Conservation (phyloP, 768 basidiomycete genomes). For the Boletus tylopilopsis region DNA sequence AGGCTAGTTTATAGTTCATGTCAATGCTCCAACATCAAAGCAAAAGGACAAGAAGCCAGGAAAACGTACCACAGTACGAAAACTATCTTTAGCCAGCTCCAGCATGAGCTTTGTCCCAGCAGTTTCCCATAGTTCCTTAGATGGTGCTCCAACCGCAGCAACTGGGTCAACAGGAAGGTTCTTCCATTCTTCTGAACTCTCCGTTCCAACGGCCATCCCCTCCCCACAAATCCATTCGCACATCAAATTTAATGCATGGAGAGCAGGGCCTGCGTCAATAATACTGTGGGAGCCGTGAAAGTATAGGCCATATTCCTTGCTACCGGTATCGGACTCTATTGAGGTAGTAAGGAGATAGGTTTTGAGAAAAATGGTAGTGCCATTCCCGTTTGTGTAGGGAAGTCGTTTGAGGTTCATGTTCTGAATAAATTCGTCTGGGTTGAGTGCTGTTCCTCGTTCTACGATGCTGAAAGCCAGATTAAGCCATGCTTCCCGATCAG, state of each 20-base stretch:
- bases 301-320: conserved; percentile 18
- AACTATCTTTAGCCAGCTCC: conserved; percentile 4
- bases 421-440: conserved; percentile 16
- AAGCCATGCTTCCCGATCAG: conserved; percentile 22
- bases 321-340: background rate
- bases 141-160: conserved; percentile 21
- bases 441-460: conserved; percentile 12
- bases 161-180: conserved; percentile 26
- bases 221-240: conserved; percentile 20
- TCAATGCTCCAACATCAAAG: background rate
- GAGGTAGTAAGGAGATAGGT: conserved; percentile 13
- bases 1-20: background rate
- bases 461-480: conserved; percentile 16
- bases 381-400: conserved; percentile 12
- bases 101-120: conserved; percentile 13
- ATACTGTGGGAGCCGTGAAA: conserved; percentile 22
- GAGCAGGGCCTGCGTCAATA: conserved; percentile 20
- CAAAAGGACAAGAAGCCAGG: background rate
- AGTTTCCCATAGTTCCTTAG: conserved; percentile 15
- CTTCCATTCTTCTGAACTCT: conserved; percentile 20
- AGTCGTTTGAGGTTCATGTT: conserved; percentile 13
- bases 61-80: conserved; percentile 10
- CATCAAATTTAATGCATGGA: conserved; percentile 22
- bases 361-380: background rate
- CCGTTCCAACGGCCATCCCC: conserved; percentile 9